Conservation (phyloP, 2,329 filamentous ascomycete species). For the Sclerotinia trifoliorum region DNA sequence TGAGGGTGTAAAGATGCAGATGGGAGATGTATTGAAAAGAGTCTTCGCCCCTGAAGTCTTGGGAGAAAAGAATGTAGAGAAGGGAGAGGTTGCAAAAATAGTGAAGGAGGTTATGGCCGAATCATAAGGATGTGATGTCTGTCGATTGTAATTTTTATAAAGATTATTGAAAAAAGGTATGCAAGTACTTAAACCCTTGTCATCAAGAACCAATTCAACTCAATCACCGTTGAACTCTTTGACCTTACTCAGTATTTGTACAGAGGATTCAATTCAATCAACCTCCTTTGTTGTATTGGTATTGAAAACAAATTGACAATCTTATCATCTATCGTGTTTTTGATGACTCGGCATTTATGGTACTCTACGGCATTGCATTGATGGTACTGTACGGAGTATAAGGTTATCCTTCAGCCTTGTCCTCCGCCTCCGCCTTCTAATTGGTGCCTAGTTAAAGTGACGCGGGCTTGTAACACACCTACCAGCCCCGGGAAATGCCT, state of each 20-base stretch:
- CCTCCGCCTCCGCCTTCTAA: not conserved
- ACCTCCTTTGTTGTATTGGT: not conserved
- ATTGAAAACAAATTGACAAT: not conserved
- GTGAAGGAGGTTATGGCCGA: slow-evolving; percentile 52
- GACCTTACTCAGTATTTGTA: no score
- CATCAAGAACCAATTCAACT: slow-evolving; percentile 8
- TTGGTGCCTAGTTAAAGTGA: slow-evolving; percentile 13
- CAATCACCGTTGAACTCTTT: not conserved
- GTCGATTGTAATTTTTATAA: not conserved
- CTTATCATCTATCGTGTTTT: slow-evolving; percentile 2
- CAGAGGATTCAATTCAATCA: not conserved
- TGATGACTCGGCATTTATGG: slow-evolving; percentile 10
- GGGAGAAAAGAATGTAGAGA: slow-evolving; percentile 64
- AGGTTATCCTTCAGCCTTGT: slow-evolving; percentile 14
- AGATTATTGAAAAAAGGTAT: not conserved
- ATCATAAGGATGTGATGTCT: slow-evolving; percentile 18
- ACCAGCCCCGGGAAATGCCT: slow-evolving; percentile 7
- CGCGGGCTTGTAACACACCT: slow-evolving; percentile 19
- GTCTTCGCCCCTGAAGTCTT: slow-evolving; percentile 53
- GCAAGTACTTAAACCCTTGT: not conserved
- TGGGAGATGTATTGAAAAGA: slow-evolving; percentile 64
- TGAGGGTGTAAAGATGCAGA: slow-evolving; percentile 47
- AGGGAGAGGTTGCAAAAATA: slow-evolving; percentile 57
- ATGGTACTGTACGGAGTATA: no score
- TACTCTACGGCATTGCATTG: no score